phyloP scores from a whole-genome alignment of 352 stramenopile genomes.

The Globisporangium apiculatum region DNA sequence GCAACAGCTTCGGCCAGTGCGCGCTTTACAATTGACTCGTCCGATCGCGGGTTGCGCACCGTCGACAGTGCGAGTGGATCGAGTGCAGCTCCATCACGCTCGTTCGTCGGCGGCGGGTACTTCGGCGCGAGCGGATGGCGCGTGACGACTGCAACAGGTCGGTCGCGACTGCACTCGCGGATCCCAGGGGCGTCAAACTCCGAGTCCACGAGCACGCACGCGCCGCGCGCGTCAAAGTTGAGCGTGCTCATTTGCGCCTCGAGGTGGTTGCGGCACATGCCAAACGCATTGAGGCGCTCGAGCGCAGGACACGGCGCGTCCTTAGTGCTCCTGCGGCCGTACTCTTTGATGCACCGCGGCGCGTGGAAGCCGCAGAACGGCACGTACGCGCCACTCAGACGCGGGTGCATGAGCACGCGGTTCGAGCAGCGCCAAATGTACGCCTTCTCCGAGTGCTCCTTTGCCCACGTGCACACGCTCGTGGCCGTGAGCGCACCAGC shows the following conservation, averaged over 20 bases:
- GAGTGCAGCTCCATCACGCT: too few relatives aligned
- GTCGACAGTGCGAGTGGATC: too few relatives aligned
- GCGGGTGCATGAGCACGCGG: conserved; percentile 51
- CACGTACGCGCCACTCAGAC: conserved; percentile 39
- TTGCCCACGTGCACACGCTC: conserved; percentile 47
- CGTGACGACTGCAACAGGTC: conserved; percentile 8
- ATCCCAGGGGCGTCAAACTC: conserved; percentile 63
- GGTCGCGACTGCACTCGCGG: conserved; percentile 42
- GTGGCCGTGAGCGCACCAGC: conserved; percentile 10
- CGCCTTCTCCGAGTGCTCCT: conserved; percentile 41
- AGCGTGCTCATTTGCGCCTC: conserved; percentile 51
- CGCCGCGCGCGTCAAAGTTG: conserved; percentile 37
- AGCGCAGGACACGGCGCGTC: conserved; percentile 28
- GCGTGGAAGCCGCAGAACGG: conserved; percentile 63
- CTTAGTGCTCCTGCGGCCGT: conserved; percentile 28
- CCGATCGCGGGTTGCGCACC: too few relatives aligned
- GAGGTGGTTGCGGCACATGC: conserved; percentile 65
- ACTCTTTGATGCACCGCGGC: conserved; percentile 52
- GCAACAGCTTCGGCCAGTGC: neutral
- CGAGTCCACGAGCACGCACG: conserved; percentile 35
- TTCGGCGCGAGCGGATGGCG: conserved; percentile 52
- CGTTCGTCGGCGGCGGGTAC: conserved; percentile 17
- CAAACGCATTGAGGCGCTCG: conserved; percentile 48
- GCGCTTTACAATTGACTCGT: conserved; percentile 4
- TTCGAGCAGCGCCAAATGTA: conserved; percentile 61